phyloP scores from a whole-genome alignment of 129 eudicot genomes.

The Silybum marianum region DNA sequence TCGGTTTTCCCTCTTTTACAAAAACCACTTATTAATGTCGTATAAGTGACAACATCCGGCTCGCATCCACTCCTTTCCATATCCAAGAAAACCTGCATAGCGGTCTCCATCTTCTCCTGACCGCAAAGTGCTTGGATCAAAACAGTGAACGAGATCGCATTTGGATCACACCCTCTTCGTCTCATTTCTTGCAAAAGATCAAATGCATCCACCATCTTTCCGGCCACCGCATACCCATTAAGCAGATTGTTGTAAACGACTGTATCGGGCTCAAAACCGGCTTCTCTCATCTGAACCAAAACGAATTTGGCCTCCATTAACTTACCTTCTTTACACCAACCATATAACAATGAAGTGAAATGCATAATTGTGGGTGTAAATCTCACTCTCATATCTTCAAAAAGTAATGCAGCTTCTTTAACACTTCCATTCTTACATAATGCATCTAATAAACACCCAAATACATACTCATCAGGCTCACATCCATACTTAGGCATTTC shows the following conservation, averaged over 20 bases:
- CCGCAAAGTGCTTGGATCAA: constrained; percentile 71
- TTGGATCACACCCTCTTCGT: constrained; percentile 67
- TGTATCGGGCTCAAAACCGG: constrained; percentile 73
- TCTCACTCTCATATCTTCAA: constrained; percentile 72
- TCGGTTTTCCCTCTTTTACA: constrained; percentile 62
- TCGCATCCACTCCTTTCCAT: constrained; percentile 64
- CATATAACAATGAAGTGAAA: constrained; percentile 72
- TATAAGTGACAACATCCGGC: constrained; percentile 70
- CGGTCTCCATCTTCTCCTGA: constrained; percentile 70
- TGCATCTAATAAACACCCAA: constrained; percentile 88
- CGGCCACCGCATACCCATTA: constrained; percentile 62
- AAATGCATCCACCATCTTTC: constrained; percentile 77
- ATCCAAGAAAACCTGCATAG: constrained; percentile 59
- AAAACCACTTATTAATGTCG: constrained; percentile 69
- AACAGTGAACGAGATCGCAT: constrained; percentile 62
- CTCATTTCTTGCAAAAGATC: constrained; percentile 77
- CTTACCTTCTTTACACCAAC: constrained; percentile 83
- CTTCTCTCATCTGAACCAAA: constrained; percentile 63
- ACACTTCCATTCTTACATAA: constrained; percentile 79
- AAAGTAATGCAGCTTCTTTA: constrained; percentile 78
- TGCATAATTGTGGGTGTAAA: constrained; percentile 71
- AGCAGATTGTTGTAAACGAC: constrained; percentile 78
- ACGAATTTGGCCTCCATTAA: constrained; percentile 66
- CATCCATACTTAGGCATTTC: constrained; percentile 91
- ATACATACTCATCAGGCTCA: constrained; percentile 83